Evolutionary conservation across 2,329 filamentous ascomycete species (phyloP).

Genomic region (Scopulariopsis brevicaulis): DNA sequence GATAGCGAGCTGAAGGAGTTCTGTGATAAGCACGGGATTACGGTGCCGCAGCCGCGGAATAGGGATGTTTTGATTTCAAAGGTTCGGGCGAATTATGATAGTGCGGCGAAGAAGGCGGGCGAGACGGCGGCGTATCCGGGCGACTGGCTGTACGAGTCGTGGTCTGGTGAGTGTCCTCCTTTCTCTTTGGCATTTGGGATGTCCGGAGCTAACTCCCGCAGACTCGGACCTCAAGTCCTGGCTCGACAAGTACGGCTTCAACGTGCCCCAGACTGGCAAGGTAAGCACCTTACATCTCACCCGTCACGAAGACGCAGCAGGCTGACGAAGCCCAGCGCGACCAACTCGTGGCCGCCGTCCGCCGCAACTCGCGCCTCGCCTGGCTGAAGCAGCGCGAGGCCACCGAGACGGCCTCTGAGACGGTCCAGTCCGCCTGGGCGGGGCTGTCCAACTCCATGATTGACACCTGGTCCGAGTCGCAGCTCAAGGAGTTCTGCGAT

Average conservation of each 20-base stretch:
- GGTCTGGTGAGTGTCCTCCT: conserved; percentile 41
- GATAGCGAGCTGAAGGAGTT: conserved; percentile 92
- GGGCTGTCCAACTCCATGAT: conserved; percentile 75
- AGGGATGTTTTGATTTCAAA: conserved; percentile 73
- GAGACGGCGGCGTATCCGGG: conserved; percentile 82
- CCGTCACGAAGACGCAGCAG: conserved; percentile 5
- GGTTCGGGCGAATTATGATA: conserved; percentile 71
- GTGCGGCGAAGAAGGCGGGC: conserved; percentile 59
- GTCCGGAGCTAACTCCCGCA: conserved; percentile 1
- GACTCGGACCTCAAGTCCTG: conserved; percentile 90
- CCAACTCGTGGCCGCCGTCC: conserved; percentile 77
- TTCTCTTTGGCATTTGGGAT: background rate
- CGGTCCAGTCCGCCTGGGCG: conserved; percentile 58
- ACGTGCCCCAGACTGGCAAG: conserved; percentile 69
- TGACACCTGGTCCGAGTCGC: conserved; percentile 76
- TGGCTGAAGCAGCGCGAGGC: conserved; percentile 56
- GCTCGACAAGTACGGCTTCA: conserved; percentile 80
- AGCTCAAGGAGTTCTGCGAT: conserved; percentile 88
- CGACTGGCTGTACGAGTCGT: conserved; percentile 84
- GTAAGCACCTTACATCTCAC: conserved; percentile 16
- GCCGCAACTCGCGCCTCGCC: conserved; percentile 78
- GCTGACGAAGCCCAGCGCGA: conserved; percentile 45
- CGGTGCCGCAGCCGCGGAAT: conserved; percentile 76
- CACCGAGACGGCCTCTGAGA: conserved; percentile 48
- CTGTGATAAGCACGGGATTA: conserved; percentile 77